A percentile compares a stretch with the other conserved stretches of the same genome.
Conservation (phyloP, 306 rosid genomes). For the Cucumis cinereus region DNA sequence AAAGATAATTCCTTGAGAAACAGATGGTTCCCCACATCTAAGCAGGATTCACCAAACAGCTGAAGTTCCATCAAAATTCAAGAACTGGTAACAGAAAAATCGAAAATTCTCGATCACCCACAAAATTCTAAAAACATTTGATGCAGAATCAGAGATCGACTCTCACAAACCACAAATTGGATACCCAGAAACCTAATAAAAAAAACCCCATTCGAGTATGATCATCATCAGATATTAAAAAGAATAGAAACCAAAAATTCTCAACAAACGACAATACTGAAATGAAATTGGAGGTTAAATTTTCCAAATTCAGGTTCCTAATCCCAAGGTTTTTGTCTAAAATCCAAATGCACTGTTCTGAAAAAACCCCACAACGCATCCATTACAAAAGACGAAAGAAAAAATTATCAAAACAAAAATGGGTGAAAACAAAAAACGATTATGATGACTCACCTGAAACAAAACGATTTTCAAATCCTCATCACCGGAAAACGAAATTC, state of each 20-base stretch:
- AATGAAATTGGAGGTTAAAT: slow-evolving; percentile 6
- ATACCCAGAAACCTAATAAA: not conserved
- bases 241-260: slow-evolving; percentile 6
- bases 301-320: not conserved
- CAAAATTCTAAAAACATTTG: not conserved
- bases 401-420: slow-evolving; percentile 16
- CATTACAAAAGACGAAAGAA: slow-evolving; percentile 10
- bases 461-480: slow-evolving; percentile 16
- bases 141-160: slow-evolving; percentile 29
- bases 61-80: slow-evolving; percentile 14
- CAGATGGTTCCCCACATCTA: not conserved
- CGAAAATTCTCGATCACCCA: not conserved
- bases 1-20: slow-evolving; percentile 1
- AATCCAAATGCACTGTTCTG: slow-evolving; percentile 2
- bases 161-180: slow-evolving; percentile 17
- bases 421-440: slow-evolving; percentile 9
- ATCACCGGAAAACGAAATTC: slow-evolving; percentile 15
- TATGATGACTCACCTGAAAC: slow-evolving; percentile 38
- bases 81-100: slow-evolving; percentile 5
- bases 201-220: not conserved
- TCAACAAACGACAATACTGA: slow-evolving; percentile 6
- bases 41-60: not conserved
- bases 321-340: slow-evolving; percentile 13
- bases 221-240: slow-evolving; percentile 6
- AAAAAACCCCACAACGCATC: slow-evolving; percentile 6